phyloP scores from a whole-genome alignment of 306 rosid genomes.

The Erythrophleum fordii region DNA sequence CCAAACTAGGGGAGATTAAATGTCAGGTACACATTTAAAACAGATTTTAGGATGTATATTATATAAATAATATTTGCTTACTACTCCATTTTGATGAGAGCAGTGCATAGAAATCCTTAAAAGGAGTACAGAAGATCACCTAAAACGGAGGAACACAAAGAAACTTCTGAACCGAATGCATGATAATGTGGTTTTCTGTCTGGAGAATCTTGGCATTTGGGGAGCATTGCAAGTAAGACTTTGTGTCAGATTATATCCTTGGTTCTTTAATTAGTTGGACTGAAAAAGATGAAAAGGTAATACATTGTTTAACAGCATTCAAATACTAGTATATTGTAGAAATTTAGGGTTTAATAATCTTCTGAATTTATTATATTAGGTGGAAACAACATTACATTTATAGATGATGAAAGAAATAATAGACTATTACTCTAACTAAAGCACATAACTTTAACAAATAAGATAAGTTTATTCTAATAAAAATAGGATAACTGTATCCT shows the following conservation, averaged over 20 bases:
- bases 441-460: background rate
- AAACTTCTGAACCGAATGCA: constrained; percentile 71
- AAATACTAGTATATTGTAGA: constrained; percentile 1
- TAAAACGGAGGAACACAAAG: constrained; percentile 63
- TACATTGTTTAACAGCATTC: constrained; percentile 1
- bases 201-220: constrained; percentile 79
- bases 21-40: constrained; percentile 59
- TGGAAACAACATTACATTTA: background rate
- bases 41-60: constrained; percentile 37
- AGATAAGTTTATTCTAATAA: background rate
- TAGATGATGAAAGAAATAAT: background rate
- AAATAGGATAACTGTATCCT: background rate
- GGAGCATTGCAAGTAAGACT: constrained; percentile 82
- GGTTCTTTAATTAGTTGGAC: constrained; percentile 26
- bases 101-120: constrained; percentile 70
- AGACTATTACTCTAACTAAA: background rate
- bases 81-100: constrained; percentile 42
- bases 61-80: constrained; percentile 23
- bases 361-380: background rate
- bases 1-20: constrained; percentile 63
- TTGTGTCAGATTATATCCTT: constrained; percentile 30
- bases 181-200: constrained; percentile 71
- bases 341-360: background rate
- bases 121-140: constrained; percentile 51
- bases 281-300: background rate